A percentile compares a stretch with the other conserved stretches of the same genome.
Conservation (phyloP, 2,329 filamentous ascomycete species). For the Diaporthe sp. region DNA sequence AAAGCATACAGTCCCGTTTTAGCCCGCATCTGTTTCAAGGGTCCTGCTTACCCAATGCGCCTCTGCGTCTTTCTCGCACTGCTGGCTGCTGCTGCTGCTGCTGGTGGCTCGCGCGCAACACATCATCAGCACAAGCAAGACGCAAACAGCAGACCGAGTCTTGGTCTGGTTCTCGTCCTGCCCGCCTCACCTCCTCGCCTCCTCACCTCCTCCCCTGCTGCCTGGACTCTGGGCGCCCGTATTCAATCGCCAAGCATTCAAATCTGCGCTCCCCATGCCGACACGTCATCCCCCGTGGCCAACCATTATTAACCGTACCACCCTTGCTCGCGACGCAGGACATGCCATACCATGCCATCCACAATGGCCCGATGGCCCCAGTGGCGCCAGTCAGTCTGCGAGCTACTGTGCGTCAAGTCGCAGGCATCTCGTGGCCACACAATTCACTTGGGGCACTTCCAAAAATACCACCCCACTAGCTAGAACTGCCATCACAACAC, state of each 20-base stretch:
- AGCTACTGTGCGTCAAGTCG: slow-evolving; percentile 6
- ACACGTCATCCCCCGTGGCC: slow-evolving; percentile 14
- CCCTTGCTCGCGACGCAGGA: not conserved
- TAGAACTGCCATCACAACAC: not conserved
- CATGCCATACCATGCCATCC: slow-evolving; percentile 14
- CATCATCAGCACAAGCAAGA: not conserved
- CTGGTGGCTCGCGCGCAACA: not conserved
- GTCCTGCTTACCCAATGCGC: not conserved
- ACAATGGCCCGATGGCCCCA: not conserved
- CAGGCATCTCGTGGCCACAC: slow-evolving; percentile 8
- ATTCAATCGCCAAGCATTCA: slow-evolving; percentile 19
- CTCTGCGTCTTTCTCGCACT: not conserved
- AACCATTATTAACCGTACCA: not conserved
- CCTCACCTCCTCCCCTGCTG: not conserved
- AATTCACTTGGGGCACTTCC: slow-evolving; percentile 1
- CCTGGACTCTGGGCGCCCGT: slow-evolving; percentile 18
- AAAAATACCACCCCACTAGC: slow-evolving; percentile 23
- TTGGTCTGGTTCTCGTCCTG: not conserved
- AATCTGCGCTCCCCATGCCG: slow-evolving; percentile 8
- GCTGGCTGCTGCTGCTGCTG: not conserved
- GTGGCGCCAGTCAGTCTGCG: slow-evolving; percentile 12
- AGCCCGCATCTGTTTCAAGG: slow-evolving; percentile 18
- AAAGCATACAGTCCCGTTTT: slow-evolving; percentile 14
- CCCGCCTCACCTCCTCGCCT: not conserved
- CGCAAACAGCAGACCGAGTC: not conserved